Percentiles rank a stretch among this genome's conserved stretches.
These are phyloP conservation scores for Phyllosticta citriasiana DNA, from an alignment of 2,329 filamentous ascomycete species.

Conservation along the genomic window DNA sequence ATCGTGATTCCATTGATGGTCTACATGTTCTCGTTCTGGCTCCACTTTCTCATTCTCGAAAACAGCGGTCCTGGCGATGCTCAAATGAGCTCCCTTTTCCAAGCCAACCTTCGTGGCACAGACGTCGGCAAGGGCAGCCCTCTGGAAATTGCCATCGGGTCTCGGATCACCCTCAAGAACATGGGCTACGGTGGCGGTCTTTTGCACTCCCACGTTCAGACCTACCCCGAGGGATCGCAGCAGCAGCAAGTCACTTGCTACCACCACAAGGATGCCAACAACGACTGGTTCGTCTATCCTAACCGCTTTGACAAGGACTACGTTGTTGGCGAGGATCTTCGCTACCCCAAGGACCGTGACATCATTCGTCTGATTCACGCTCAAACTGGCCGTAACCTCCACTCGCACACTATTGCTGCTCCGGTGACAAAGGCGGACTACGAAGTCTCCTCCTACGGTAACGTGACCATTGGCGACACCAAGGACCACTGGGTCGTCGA, in stretches of 20 bases:
- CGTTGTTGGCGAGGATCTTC: conserved; percentile 57
- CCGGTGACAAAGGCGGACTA: conserved; percentile 81
- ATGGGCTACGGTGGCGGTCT: conserved; percentile 98
- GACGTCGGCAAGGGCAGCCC: conserved; percentile 92
- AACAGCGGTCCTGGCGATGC: conserved; percentile 93
- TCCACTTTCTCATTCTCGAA: conserved; percentile 89
- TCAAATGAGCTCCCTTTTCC: conserved; percentile 99
- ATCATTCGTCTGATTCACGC: conserved; percentile 82
- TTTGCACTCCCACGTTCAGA: conserved; percentile 92
- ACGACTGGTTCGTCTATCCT: conserved; percentile 99
- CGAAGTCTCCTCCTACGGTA: conserved; percentile 94
- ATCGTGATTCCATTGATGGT: conserved; percentile 83
- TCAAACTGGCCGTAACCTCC: conserved; percentile 91
- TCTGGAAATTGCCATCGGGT: conserved; percentile 82
- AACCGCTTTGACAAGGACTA: conserved; percentile 70
- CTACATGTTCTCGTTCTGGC: conserved; percentile 90
- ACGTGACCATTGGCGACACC: conserved; percentile 86
- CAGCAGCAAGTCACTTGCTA: conserved; percentile 99
- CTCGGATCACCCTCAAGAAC: conserved; percentile 88
- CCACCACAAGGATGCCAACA: conserved; percentile 99
- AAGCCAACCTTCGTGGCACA: conserved; percentile 88
- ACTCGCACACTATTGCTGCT: conserved; percentile 84
- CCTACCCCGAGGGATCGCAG: conserved; percentile 81
- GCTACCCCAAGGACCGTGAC: conserved; percentile 67
- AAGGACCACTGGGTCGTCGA: conserved; percentile 98